These are phyloP conservation scores for Dactylellina cionopaga DNA, from an alignment of 2,329 filamentous ascomycete species.

Conservation along the genomic window DNA sequence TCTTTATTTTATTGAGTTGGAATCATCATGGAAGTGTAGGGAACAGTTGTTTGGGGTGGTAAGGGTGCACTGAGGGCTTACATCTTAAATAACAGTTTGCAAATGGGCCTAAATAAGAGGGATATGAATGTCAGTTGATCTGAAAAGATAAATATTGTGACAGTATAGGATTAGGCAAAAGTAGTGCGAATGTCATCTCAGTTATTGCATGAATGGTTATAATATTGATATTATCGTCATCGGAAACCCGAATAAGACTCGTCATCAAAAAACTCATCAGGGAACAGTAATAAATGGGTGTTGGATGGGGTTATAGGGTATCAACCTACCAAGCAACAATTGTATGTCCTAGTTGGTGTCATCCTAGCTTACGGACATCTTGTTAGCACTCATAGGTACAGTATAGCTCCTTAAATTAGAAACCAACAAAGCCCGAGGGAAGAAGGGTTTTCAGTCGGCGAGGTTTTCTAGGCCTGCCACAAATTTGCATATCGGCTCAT, in stretches of 20 bases:
- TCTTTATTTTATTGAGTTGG: slow-evolving; percentile 56
- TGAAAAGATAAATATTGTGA: background rate
- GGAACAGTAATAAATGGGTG: slow-evolving; percentile 7
- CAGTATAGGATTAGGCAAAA: slow-evolving; percentile 23
- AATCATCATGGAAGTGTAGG: slow-evolving; percentile 42
- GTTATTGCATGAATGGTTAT: slow-evolving; percentile 78
- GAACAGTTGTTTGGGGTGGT: slow-evolving; percentile 20
- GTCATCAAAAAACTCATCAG: slow-evolving; percentile 73
- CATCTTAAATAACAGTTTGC: background rate
- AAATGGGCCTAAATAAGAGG: background rate
- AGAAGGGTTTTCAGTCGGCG: slow-evolving; percentile 79
- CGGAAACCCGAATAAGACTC: slow-evolving; percentile 79
- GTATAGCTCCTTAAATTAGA: too few relatives aligned
- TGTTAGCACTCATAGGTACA: background rate
- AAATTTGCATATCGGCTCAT: slow-evolving; percentile 50
- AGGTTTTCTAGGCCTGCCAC: slow-evolving; percentile 71
- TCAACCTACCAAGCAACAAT: slow-evolving; percentile 8
- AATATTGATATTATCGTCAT: slow-evolving; percentile 73
- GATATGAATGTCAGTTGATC: background rate
- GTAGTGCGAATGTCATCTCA: slow-evolving; percentile 59
- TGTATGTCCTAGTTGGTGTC: background rate
- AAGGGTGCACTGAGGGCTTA: background rate
- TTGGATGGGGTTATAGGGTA: background rate
- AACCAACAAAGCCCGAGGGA: slow-evolving; percentile 18
- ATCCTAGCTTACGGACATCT: background rate